Base-by-base conservation (phyloP, 352 stramenopile genomes). In the Globisporangium emineosum region DNA sequence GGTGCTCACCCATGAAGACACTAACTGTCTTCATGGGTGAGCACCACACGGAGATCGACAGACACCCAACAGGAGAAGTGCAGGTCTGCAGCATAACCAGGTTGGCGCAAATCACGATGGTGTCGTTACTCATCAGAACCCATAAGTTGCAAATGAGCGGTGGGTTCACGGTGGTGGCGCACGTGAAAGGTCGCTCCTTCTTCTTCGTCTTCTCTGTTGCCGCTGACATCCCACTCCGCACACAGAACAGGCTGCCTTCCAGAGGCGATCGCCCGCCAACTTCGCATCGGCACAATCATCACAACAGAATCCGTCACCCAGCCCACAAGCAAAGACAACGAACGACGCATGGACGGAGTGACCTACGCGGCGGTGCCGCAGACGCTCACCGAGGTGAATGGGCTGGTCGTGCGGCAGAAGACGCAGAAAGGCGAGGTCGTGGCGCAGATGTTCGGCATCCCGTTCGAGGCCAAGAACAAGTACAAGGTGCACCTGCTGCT, bases 401-500 rank as follows among this genome's bases (percentile, higher is more conserved):
- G 79, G 4, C 56, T 89, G 21, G 78, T 89, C 32, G 63, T 88
- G 47, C 75, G 77, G 8, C 81, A 90, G 66, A 72, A 79, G 65
- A 73, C 76, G 1, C 81, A 89, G 49, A 71, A 68, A 37, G 64
- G 55, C 15, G 78, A 88, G 47, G 71, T 78, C 43, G 54, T 77
- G n/a, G 73, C 77, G 54, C 79, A 90, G 68, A 67, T 78, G 53
- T 15, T 85, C 37, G 78, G 72, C 10, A 25, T 89, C 45, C 78
- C 81, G 2, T 88, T 76, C 43, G 79, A 91, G 57, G 47, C 69
- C n/a, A 62, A 56, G 40, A 91, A 91, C 78, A 79, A 83, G 66
- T 91, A 89, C 71, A 72, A 71, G 17, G 59, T 89, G 40, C 66
- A 74, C 29, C 25, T 68, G 21, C 67, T 91, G 27, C 78, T 75